These are phyloP conservation scores for Metarhizium humberi DNA, from an alignment of 2,329 filamentous ascomycete species.

Conservation along the genomic window DNA sequence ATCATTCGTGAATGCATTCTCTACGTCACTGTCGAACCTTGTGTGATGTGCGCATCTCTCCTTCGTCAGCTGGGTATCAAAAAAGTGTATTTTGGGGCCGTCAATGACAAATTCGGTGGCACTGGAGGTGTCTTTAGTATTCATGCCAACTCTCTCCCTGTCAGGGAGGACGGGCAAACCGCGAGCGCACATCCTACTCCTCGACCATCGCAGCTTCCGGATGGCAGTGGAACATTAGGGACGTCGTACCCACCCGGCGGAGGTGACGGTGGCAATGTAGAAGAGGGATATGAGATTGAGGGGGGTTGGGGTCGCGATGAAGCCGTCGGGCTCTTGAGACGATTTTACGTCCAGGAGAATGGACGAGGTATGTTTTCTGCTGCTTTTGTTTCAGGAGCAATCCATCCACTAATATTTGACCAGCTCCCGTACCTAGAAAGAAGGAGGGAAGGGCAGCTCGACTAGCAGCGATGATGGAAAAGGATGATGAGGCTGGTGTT, in stretches of 20 bases:
- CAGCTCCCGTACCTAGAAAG: slow-evolving; percentile 43
- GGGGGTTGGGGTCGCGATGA: slow-evolving; percentile 86
- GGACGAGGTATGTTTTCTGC: slow-evolving; percentile 58
- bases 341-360: slow-evolving; percentile 98
- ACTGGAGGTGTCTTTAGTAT: slow-evolving; percentile 89
- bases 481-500: slow-evolving; percentile 19
- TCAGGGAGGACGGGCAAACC: slow-evolving; percentile 25
- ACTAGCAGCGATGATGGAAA: slow-evolving; percentile 41
- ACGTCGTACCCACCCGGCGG: slow-evolving; percentile 27
- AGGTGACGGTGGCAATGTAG: slow-evolving; percentile 59
- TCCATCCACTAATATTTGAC: slow-evolving; percentile 9
- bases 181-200: slow-evolving; percentile 31
- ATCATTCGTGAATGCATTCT: slow-evolving; percentile 66
- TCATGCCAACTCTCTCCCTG: slow-evolving; percentile 51
- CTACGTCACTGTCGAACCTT: slow-evolving; percentile 97
- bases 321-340: slow-evolving; percentile 80
- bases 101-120: slow-evolving; percentile 95
- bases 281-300: slow-evolving; percentile 71
- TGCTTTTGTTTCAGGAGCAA: background rate
- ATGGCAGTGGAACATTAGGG: slow-evolving; percentile 26
- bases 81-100: slow-evolving; percentile 88
- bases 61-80: slow-evolving; percentile 81
- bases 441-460: slow-evolving; percentile 47
- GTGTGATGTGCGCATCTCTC: slow-evolving; percentile 95
- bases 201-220: slow-evolving; percentile 25